Evolutionary conservation across 148 eudicot genomes (phyloP).

Genomic region (Spergularia bocconei): DNA sequence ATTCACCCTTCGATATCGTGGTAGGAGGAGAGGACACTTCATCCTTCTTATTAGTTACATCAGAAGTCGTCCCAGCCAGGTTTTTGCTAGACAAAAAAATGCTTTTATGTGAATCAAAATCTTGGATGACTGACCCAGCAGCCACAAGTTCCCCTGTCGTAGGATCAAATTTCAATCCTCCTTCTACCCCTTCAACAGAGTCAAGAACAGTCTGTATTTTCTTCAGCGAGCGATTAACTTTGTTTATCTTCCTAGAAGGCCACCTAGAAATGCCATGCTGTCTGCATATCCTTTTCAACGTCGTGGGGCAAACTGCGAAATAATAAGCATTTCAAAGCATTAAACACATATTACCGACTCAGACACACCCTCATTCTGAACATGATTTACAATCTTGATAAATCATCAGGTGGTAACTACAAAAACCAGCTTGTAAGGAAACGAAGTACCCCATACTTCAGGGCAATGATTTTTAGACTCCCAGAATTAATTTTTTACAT

Average conservation of each 20-base stretch:
- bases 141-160: constrained; percentile 63
- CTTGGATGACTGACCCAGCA: constrained; percentile 43
- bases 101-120: constrained; percentile 33
- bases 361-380: neutral
- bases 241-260: constrained; percentile 97
- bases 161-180: constrained; percentile 79
- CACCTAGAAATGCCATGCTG: constrained; percentile 92
- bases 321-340: neutral
- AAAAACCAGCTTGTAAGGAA: no score
- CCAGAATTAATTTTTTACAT: no score
- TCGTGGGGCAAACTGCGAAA: constrained; percentile 87
- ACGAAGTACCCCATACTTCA: no score
- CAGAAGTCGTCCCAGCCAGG: constrained; percentile 2
- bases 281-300: constrained; percentile 93
- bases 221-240: constrained; percentile 80
- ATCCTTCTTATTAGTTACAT: constrained; percentile 21
- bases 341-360: neutral
- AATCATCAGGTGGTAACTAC: neutral
- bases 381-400: neutral
- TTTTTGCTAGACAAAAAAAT: constrained; percentile 26
- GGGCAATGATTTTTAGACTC: no score
- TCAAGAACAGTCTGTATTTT: constrained; percentile 83
- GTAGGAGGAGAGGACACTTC: constrained; percentile 19
- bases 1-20: constrained; percentile 20
- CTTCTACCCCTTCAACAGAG: constrained; percentile 87